Base-by-base conservation (phyloP, 2,329 filamentous ascomycete species). In the Fusarium sacchari region DNA sequence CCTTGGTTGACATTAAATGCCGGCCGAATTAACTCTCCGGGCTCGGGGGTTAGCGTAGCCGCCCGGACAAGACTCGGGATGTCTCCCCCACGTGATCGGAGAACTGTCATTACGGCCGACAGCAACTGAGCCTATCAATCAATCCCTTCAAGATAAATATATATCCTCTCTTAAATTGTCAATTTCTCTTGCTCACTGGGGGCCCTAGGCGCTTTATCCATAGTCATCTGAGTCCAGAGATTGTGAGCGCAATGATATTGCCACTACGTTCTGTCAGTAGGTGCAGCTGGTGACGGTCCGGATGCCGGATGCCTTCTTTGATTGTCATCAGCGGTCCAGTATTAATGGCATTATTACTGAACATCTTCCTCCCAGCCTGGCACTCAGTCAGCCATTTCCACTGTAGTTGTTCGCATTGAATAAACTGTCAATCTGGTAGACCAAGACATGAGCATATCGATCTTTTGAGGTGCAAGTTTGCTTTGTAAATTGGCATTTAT, bases 1-100 rank as follows among this genome's bases (percentile, higher is more conserved):
- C 9, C 7, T 6, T 18, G 28, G 5, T 4, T 24, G 15, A 4
- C 5, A 22, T 14, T 6, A 28, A 18, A n/a, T 43, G 12, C 13
- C 11, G 3, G 1, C 34, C n/a, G 28, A 36, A n/a, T 53, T 17
- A 20, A 42, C 39, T 34, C 43, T 43, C 22, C 6, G 30, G 22
- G 5, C 11, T 22, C 17, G 22, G 15, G 18, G 17, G 40, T 39
- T 69, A 69, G 50, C 59, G 58, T 50, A 57, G 39, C 28, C 50
- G 40, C 22, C 15, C 28, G 40, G 65, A 36, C 34, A 13, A 68
- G 42, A 55, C n/a, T 30, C 28, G 63, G 42, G 4, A n/a, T 47
- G 28, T 30, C 34, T 37, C 24, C 14, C 7, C n/a, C 67, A 69
- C 67, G 67, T 69, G 67, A 69, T 69, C 67, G 67, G 67, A 69